A percentile compares a stretch with the other conserved stretches of the same genome.
These are phyloP conservation scores for Gnomoniopsis sp. DNA, from an alignment of 2,329 filamentous ascomycete genomes.

Conservation along the genomic window DNA sequence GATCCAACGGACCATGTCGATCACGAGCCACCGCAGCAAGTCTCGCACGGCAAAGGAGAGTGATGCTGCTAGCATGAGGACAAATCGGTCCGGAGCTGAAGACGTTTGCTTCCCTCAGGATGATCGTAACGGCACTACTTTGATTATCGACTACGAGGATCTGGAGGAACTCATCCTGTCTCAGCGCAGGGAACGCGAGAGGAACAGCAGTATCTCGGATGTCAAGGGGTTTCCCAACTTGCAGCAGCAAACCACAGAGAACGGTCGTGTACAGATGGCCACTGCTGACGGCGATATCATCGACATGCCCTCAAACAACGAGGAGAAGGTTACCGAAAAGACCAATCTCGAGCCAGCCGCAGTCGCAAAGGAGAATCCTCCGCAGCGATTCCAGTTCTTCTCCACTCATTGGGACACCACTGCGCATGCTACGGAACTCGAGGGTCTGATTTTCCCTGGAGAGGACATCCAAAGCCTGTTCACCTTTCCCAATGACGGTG, in stretches of 20 bases:
- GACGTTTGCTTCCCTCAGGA: conserved; percentile 77
- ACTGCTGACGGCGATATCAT: conserved; percentile 57
- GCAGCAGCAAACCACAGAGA: conserved; percentile 37
- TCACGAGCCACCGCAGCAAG: conserved; percentile 55
- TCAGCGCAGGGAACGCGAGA: conserved; percentile 34
- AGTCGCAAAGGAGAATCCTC: conserved; percentile 31
- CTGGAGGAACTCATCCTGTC: conserved; percentile 84
- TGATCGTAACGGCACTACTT: conserved; percentile 64
- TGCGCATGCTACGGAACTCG: conserved; percentile 85
- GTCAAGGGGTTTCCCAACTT: conserved; percentile 59
- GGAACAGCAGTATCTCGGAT: conserved; percentile 40
- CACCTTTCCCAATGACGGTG: conserved; percentile 57
- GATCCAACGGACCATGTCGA: conserved; percentile 69
- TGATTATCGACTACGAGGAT: conserved; percentile 88
- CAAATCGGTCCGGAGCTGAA: conserved; percentile 72
- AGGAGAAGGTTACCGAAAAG: conserved; percentile 45
- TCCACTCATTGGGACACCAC: conserved; percentile 92
- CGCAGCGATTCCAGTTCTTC: conserved; percentile 84
- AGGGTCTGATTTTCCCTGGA: conserved; percentile 82
- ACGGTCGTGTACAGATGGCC: conserved; percentile 32
- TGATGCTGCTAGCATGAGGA: conserved; percentile 58
- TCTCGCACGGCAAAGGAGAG: conserved; percentile 55
- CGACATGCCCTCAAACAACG: conserved; percentile 43
- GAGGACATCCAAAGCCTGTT: conserved; percentile 90
- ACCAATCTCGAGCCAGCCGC: conserved; percentile 27